Evolutionary conservation across 306 rosid species (phyloP).

Genomic region (Cicer chorassanicum): DNA sequence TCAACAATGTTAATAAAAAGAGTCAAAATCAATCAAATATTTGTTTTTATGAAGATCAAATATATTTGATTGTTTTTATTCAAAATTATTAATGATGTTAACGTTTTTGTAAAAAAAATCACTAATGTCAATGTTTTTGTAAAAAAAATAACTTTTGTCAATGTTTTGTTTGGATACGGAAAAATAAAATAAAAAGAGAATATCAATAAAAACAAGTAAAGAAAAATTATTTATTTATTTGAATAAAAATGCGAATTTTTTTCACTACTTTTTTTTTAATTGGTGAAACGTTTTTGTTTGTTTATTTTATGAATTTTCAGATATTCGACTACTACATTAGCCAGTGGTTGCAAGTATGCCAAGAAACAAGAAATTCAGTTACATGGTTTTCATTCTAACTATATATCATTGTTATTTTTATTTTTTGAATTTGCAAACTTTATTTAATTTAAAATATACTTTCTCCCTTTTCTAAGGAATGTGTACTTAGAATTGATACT

Average conservation of each 20-base stretch:
- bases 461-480: constrained; percentile 34
- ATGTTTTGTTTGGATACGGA: too few relatives aligned
- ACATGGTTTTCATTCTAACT: constrained; percentile 35
- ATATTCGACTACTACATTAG: not conserved
- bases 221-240: not conserved
- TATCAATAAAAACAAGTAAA: not conserved
- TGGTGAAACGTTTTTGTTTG: not conserved
- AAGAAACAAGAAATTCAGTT: too few relatives aligned
- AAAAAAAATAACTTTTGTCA: too few relatives aligned
- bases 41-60: too few relatives aligned
- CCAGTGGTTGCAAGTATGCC: not conserved
- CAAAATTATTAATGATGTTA: too few relatives aligned
- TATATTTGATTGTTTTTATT: too few relatives aligned
- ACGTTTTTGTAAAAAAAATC: too few relatives aligned
- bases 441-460: not conserved
- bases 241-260: not conserved
- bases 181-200: too few relatives aligned
- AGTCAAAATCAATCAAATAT: not conserved
- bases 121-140: too few relatives aligned
- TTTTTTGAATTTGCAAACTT: not conserved
- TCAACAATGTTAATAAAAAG: not conserved
- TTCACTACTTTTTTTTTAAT: not conserved
- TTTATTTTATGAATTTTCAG: constrained; percentile 9
- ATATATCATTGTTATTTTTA: not conserved
- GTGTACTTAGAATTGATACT: constrained; percentile 30